These are phyloP conservation scores for Silene coronaria DNA, from an alignment of 179 eudicot genomes.

Conservation along the genomic window DNA sequence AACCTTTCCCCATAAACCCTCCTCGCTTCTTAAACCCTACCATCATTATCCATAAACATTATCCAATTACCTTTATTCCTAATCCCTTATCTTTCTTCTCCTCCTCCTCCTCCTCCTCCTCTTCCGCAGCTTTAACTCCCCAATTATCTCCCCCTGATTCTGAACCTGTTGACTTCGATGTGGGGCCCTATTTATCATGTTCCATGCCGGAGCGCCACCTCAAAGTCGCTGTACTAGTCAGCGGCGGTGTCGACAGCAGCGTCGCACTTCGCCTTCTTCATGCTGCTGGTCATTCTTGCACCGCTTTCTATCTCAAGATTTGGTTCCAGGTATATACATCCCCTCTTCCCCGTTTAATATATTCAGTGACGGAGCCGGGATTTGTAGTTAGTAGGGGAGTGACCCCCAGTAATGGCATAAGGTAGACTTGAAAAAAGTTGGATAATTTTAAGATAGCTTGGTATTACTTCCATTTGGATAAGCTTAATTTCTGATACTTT, in stretches of 20 bases:
- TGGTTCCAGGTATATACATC: conserved; percentile 66
- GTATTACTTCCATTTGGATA: no score
- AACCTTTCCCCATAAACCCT: background rate
- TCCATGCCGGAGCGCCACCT: conserved; percentile 47
- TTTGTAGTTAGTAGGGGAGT: no score
- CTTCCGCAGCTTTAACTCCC: conserved; percentile 1
- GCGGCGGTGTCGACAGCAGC: conserved; percentile 95
- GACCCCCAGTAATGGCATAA: no score
- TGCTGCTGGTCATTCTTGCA: conserved; percentile 85
- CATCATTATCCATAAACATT: background rate
- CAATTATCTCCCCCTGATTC: background rate
- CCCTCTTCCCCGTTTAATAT: no score
- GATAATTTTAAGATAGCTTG: no score
- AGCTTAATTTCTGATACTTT: no score
- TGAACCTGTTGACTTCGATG: conserved; percentile 28
- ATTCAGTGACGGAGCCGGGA: no score
- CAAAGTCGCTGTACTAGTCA: conserved; percentile 70
- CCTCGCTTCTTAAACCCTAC: background rate
- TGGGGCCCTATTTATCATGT: conserved; percentile 47
- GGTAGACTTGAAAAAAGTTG: no score
- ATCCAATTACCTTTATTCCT: background rate
- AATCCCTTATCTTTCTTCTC: background rate
- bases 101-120: conserved; percentile 1
- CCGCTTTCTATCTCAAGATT: conserved; percentile 89
- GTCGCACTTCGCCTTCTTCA: conserved; percentile 89